Base-by-base conservation (phyloP, 2,329 filamentous ascomycete species). In the Ustilaginoidea virens region DNA sequence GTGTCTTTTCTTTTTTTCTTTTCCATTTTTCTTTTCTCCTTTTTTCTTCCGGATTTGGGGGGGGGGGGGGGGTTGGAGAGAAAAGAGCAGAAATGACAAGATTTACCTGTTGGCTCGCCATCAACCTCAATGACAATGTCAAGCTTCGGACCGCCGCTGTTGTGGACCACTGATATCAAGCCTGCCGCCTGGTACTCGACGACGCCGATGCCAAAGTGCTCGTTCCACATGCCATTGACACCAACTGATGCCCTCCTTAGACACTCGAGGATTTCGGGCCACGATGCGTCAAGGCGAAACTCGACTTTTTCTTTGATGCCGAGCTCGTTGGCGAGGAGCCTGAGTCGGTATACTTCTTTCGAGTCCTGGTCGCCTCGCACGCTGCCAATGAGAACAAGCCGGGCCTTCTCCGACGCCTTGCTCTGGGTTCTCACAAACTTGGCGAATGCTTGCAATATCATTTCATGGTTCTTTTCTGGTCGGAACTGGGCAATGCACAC, bases 181-280 rank as follows among this genome's bases (percentile, higher is more conserved):
- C 90, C 90, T 0, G 90, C 90, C 4, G 90, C 90, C 49, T 96
- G 86, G 48, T 96, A 98, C 60, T 98, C 90, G 23, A 98, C 90
- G 11, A 96, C 86, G 2, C 90, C 90, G 34, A 98, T 98, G 14
- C 90, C 90, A 49, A 98, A 98, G 53, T 98, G 90, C 58, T 98
- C 90, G 50, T 94, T 96, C 87, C 90, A 98, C 90, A 98, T 98
- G 45, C 80, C 83, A 43, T 98, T 98, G 17, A 92, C 85, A 28
- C 90, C 90, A 2, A 98, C 70, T 12, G 74, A 87, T 4, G 80
- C 75, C 36, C 63, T 73, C 30, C 71, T 61, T 35, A 96, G 61
- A 70, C 81, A 85, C 18, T 79, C 67, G 7, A 94, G 62, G 30
- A 98, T 81, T 40, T 83, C 71, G 4, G 80, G 73, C 85, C 87